A percentile compares a stretch with the other conserved stretches of the same genome.
These are phyloP conservation scores for Fusarium tuaranense DNA, from an alignment of 2,329 filamentous ascomycete species.

Conservation along the genomic window DNA sequence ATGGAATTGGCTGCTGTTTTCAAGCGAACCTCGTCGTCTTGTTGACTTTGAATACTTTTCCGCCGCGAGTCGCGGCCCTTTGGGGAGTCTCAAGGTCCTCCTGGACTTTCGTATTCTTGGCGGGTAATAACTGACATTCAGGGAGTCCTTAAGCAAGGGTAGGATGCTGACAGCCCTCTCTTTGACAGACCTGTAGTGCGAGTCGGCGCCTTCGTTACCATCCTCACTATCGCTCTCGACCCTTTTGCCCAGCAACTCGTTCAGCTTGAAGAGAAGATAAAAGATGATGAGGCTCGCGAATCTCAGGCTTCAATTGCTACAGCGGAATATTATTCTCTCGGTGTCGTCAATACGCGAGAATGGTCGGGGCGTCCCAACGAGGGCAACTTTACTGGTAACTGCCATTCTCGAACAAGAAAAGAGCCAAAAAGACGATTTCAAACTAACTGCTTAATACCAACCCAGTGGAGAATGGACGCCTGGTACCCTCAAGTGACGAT, in stretches of 20 bases:
- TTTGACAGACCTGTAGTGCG: conserved; percentile 10
- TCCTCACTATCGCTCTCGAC: conserved; percentile 27
- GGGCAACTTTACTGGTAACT: not conserved
- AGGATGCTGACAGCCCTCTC: not conserved
- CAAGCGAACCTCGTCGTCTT: conserved; percentile 12
- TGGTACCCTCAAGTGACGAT: not conserved
- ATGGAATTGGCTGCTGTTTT: conserved; percentile 30
- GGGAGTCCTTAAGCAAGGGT: too few relatives aligned
- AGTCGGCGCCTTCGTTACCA: conserved; percentile 23
- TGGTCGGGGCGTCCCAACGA: not conserved
- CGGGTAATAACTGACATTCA: not conserved
- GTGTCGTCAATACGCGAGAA: not conserved
- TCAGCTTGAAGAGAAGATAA: conserved; percentile 1
- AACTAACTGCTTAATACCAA: not conserved
- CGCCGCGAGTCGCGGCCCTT: conserved; percentile 24
- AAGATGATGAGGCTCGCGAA: not conserved
- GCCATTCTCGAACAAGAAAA: not conserved
- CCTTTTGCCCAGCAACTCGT: conserved; percentile 32
- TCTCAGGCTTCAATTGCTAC: not conserved
- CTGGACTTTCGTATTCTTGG: conserved; percentile 11
- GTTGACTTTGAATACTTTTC: conserved; percentile 29
- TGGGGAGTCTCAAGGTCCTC: conserved; percentile 21
- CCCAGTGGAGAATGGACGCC: not conserved
- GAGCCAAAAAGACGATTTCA: not conserved
- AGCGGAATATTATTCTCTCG: not conserved